Evolutionary conservation across 257 asterid genomes (phyloP), one percentile per base, ranked within the genome.

Genomic region (Echites panduratus): DNA sequence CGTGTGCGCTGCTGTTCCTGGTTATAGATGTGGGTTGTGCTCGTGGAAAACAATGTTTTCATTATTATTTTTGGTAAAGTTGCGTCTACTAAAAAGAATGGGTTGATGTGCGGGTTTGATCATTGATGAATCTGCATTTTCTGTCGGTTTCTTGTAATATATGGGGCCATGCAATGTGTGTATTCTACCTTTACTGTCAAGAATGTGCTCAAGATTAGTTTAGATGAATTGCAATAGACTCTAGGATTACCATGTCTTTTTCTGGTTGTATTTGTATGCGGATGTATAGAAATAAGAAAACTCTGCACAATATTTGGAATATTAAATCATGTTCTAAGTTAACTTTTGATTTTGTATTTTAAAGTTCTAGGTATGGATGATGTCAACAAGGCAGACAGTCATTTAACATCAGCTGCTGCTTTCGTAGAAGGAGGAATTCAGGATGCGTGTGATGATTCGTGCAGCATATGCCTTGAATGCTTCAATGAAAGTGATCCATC

Each of bases 341-440:
- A 49, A 24, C 48, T 32, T 41, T 73, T 52, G 7, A 3, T 22
- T 47, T 5, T 47, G 8, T 49, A 26, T 63, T 69, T 67, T 14
- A 62, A 87, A 87, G 87, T 80, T 84, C 78, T 79, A 69, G 80
- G 73, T 77, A 80, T 76, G 90, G 86, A 86, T 50, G 96, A 84
- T 83, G 85, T 75, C 68, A 83, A 84, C 77, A 76, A 78, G 74
- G 79, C 79, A 73, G 96, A 82, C 80, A 41, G 80, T 75, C 91
- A 80, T 76, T 38, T 84, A 86, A 81, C 87, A 68, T 93, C 98
- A 76, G 92, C 96, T 20, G 96, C 91, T 35, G 98, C 98, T 74
- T 93, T 93, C 77, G 96, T 93, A 24, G 96, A 91, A 87, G 98
- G 96, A n/a, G 98, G 98, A 70, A 75, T 89, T 75, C 98, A 91